phyloP scores from a whole-genome alignment of 2,329 filamentous ascomycete species.

The Colletotrichum magnum region DNA sequence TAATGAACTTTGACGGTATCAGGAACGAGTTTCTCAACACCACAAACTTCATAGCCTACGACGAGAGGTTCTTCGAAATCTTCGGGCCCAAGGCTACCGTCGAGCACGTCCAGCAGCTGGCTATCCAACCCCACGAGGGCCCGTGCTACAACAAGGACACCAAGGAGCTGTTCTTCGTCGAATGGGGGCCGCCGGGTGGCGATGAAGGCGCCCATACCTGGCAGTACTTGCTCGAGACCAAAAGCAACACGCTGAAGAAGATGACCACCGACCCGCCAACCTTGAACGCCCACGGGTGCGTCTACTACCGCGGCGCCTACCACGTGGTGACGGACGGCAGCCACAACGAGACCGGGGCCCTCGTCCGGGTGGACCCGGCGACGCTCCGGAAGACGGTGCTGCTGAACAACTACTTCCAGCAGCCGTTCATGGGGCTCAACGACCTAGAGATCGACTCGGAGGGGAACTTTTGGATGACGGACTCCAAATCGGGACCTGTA shows the following conservation, averaged over 20 bases:
- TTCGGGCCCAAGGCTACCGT: constrained; percentile 4
- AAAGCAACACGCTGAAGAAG: constrained; percentile 11
- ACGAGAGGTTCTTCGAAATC: constrained; percentile 9
- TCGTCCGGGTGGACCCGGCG: neutral
- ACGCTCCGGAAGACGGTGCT: neutral
- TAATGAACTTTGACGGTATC: neutral
- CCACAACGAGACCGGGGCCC: neutral
- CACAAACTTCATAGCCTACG: constrained; percentile 9
- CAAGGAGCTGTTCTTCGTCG: constrained; percentile 15
- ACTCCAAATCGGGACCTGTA: constrained; percentile 15
- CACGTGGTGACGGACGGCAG: constrained; percentile 18
- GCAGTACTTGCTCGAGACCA: constrained; percentile 23
- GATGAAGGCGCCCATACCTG: constrained; percentile 15
- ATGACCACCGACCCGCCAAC: constrained; percentile 12
- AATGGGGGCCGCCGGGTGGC: constrained; percentile 24
- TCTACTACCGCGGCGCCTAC: constrained; percentile 11
- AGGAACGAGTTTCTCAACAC: constrained; percentile 4
- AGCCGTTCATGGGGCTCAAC: constrained; percentile 17
- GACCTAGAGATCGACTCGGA: constrained; percentile 20
- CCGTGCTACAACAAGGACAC: constrained; percentile 17
- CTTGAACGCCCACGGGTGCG: neutral
- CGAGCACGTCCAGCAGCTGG: neutral
- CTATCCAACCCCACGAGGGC: constrained; percentile 9
- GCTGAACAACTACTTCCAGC: constrained; percentile 22
- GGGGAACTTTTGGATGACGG: constrained; percentile 19